Base-by-base conservation (phyloP, 345 rosid genomes). In the Camelina neglecta region DNA sequence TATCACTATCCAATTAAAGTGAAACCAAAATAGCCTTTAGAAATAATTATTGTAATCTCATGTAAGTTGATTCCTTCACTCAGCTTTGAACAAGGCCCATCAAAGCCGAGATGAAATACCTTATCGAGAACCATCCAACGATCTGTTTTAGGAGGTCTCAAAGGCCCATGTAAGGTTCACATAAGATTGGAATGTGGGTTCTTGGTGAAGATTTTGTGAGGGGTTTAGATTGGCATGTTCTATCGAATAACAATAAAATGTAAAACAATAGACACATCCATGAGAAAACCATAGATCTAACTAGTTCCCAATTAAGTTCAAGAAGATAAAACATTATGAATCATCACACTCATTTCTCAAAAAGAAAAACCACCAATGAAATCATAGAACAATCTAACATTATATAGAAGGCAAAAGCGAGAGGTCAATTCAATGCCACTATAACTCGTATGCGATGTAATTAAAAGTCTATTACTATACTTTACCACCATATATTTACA, bases 1-100 rank as follows among this genome's bases (percentile, higher is more conserved):
- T 45, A 33, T 47, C 57, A 58, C 35, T 61, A n/a, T 72, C 60
- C 26, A 72, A 13, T 6, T 33, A 8, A 69, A 47, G 42, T 10
- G 23, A 49, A 48, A 9, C 49, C 49, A 42, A 11, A 42, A 44
- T 44, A 36, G 11, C 23, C 54, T 55, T 33, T 11, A 9, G 24
- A 36, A 26, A 9, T 54, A 26, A 55, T 42, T 33, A 26, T 65
- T 56, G 29, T 38, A 20, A 21, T 44, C 39, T 36, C 21, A 33
- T 66, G 20, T n/a, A 21, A 39, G 24, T 48, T 20, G 12, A 36
- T 15, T 49, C n/a, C 18, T 33, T n/a, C 63, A 59, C 24, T 58
- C 42, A 4, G 62, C 13, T 11, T 13, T 60, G 48, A 60, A 60
- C 3, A 20, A 20, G 67, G 67, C 36, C 67, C 36, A 62, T 41